Evolutionary conservation across 768 basidiomycete genomes (phyloP).

Genomic region (Lactifluus echinatus): DNA sequence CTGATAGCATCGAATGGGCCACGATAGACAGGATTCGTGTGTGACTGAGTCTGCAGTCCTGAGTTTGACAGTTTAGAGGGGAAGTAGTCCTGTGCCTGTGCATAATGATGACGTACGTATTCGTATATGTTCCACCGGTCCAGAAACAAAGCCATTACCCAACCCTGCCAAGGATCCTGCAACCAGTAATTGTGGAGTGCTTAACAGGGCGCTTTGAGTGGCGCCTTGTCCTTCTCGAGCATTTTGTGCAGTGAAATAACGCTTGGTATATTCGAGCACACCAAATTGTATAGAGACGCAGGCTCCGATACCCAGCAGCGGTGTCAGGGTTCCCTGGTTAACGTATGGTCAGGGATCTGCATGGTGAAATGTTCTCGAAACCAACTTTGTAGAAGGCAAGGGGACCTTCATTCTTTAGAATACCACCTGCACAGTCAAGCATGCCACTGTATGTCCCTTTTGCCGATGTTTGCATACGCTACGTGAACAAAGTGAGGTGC

Average conservation of each 20-base stretch:
- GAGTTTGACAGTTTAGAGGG: background rate
- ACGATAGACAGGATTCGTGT: conserved; percentile 61
- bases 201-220: conserved; percentile 51
- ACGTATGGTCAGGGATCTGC: background rate
- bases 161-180: conserved; percentile 83
- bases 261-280: conserved; percentile 78
- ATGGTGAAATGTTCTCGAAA: conserved; percentile 2
- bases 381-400: conserved; percentile 89
- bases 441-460: conserved; percentile 85
- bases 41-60: conserved; percentile 90
- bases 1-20: conserved; percentile 85
- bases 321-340: conserved; percentile 76
- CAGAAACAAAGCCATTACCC: conserved; percentile 87
- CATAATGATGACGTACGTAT: conserved; percentile 52
- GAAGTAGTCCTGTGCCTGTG: background rate
- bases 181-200: conserved; percentile 54
- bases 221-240: conserved; percentile 50
- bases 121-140: conserved; percentile 95
- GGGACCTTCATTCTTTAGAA: conserved; percentile 86
- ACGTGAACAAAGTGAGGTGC: conserved; percentile 9
- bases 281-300: conserved; percentile 97
- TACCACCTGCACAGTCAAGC: conserved; percentile 82
- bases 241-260: conserved; percentile 64
- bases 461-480: conserved; percentile 93
- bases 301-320: conserved; percentile 83